Base-by-base conservation (phyloP, 345 rosid genomes). In the Dipteronia dyeriana region DNA sequence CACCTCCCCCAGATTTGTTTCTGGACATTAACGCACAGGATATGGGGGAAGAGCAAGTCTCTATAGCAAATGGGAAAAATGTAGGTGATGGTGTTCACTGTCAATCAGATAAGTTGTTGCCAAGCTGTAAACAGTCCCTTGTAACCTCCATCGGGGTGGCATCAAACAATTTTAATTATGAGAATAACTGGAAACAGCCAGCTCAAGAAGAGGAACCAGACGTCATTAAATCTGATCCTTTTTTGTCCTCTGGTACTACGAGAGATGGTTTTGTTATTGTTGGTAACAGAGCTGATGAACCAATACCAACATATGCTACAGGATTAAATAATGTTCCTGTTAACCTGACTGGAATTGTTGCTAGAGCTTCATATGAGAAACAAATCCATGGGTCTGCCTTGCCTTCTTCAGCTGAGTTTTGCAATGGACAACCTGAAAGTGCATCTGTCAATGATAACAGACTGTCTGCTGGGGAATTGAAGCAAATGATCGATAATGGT, bases 1-100 rank as follows among this genome's bases (percentile, higher is more conserved):
- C 98, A 29, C 98, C 97, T 75, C 97, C 97, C 49, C 82, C 92
- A 54, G 95, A 90, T 88, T 89, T 94, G 83, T 92, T 92, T 84
- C 70, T 80, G 57, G 91, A 87, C 83, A 82, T 87, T 56, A 86
- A 91, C 71, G 82, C 88, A 51, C 87, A 79, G 51, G 90, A 87
- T 67, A 57, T 82, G 74, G 80, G 77, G 75, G 87, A 79, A 76
- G 68, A 70, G 66, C 85, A 78, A 68, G 67, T 68, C 66, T 67
- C 43, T 75, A 75, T 80, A 77, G 81, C 75, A 71, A 79, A 82
- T 72, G 76, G 80, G 59, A 76, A 23, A 59, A 74, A 66, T 80
- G 31, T 66, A 76, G 82, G 75, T 82, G 77, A 38, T 70, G 56
- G 38, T 77, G 76, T 72, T 79, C 72, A 78, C 68, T 61, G 73